phyloP scores from a whole-genome alignment of 306 rosid genomes.

The Castanospermum australe region DNA sequence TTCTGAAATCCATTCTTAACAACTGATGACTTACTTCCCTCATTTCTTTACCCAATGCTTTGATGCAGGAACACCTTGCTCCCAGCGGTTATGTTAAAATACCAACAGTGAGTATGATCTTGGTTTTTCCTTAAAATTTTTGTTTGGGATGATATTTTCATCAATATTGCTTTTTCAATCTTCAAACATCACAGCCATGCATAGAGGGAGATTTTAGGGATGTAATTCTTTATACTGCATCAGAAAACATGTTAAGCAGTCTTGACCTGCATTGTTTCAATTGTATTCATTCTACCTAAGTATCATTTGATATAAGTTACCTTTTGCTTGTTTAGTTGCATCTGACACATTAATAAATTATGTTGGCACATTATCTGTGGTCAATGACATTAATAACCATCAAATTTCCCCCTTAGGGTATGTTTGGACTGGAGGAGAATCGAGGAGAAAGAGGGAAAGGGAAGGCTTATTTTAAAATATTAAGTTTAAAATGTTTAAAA shows the following conservation, averaged over 20 bases:
- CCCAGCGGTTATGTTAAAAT: slow-evolving; percentile 82
- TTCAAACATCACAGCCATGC: neutral
- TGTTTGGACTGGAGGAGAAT: too few relatives aligned
- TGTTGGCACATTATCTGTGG: neutral
- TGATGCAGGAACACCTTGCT: slow-evolving; percentile 71
- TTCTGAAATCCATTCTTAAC: neutral
- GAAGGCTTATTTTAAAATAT: too few relatives aligned
- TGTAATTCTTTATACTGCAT: neutral
- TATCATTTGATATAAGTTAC: neutral
- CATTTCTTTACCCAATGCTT: neutral
- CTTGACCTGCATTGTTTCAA: neutral
- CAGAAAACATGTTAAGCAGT: neutral
- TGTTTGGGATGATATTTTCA: slow-evolving; percentile 9
- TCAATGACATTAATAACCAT: slow-evolving; percentile 1
- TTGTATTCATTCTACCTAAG: neutral
- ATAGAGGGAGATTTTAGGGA: neutral
- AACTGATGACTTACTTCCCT: slow-evolving; percentile 4
- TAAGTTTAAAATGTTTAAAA: too few relatives aligned
- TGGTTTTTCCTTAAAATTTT: neutral
- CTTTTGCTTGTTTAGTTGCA: neutral
- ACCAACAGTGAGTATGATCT: slow-evolving; percentile 65
- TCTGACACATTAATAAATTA: neutral
- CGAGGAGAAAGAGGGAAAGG: too few relatives aligned
- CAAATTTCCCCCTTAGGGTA: neutral
- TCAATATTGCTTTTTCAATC: neutral